phyloP scores from a whole-genome alignment of 2,329 filamentous ascomycete genomes.

The Periglandula ipomoeae region DNA sequence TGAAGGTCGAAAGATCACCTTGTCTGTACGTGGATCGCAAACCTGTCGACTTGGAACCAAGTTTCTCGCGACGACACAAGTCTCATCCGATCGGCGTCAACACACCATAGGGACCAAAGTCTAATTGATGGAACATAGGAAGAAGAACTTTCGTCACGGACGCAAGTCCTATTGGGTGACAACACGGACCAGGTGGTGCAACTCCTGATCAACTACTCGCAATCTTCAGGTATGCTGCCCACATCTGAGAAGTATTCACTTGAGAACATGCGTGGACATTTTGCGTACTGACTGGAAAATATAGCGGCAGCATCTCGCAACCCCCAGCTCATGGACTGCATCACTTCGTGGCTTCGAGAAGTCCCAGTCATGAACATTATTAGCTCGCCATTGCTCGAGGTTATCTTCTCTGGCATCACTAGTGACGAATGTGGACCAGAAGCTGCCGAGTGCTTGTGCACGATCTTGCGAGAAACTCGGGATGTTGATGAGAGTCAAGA shows the following conservation, averaged over 20 bases:
- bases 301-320: conserved; percentile 70
- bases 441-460: conserved; percentile 85
- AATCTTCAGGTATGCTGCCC: conserved; percentile 67
- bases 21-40: conserved; percentile 82
- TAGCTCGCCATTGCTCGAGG: conserved; percentile 72
- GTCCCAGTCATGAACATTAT: conserved; percentile 78
- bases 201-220: conserved; percentile 81
- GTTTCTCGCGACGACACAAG: conserved; percentile 20
- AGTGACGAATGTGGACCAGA: conserved; percentile 73
- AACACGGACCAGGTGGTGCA: conserved; percentile 83
- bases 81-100: conserved; percentile 27
- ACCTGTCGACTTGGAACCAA: conserved; percentile 32
- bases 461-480: conserved; percentile 82
- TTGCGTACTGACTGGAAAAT: not conserved
- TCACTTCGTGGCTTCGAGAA: conserved; percentile 93
- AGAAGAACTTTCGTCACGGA: conserved; percentile 83
- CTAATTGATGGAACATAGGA: conserved; percentile 57
- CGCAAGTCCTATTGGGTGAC: conserved; percentile 79
- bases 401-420: conserved; percentile 69
- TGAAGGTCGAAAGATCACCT: conserved; percentile 97
- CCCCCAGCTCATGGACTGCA: conserved; percentile 85
- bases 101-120: conserved; percentile 17
- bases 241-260: not conserved
- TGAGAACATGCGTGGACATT: not conserved
- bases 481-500: conserved; percentile 87